Base-by-base conservation (phyloP, 1,139 yeast genomes). In the Saccharomyces hybrid region DNA sequence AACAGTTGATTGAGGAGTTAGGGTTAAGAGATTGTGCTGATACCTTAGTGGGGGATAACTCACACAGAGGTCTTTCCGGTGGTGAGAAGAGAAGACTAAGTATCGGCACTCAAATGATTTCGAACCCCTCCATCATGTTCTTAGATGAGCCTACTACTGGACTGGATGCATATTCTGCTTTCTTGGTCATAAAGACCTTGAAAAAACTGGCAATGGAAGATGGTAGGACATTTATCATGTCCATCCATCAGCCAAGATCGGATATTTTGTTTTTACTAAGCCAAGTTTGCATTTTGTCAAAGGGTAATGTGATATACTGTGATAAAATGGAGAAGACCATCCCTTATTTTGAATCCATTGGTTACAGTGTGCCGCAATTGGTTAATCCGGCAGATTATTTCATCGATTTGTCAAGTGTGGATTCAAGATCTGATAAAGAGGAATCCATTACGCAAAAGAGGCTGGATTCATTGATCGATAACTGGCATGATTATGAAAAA, bases 81-180 rank as follows among this genome's bases (percentile, higher is more conserved):
- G 96, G 96, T 31, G 96, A 89, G 64, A 86, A 85, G 65, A 71
- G 96, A 62, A 71, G 96, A 57, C 76, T 88, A 1, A 83, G 90
- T 53, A 80, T 88, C 52, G 96, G 90, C 0, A 82, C 87, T 20
- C 96, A 88, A 66, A 71, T 89, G 61, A 73, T 89, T 32, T 79
- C 88, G 2, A 84, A 83, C 59, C 96, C 96, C 0, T 82, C 91
- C 0, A 72, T 88, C 1, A 70, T 89, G 58, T 88, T 88, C 62
- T 71, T 89, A 49, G 96, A 89, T 66, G 96, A 89, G 64, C 96
- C 96, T 1, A 89, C 96, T 0, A 88, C 96, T 0, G 96, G 96
- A 0, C 72, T 89, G 34, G 96, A 89, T 67, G 85, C 96, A 2
- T 82, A 83, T 53, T 83, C 90, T 9, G 90, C 96, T 0, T 80